Percentiles rank a stretch among this genome's conserved stretches.
Conservation (phyloP, 352 stramenopile species). For the Phytophthora megakarya region DNA sequence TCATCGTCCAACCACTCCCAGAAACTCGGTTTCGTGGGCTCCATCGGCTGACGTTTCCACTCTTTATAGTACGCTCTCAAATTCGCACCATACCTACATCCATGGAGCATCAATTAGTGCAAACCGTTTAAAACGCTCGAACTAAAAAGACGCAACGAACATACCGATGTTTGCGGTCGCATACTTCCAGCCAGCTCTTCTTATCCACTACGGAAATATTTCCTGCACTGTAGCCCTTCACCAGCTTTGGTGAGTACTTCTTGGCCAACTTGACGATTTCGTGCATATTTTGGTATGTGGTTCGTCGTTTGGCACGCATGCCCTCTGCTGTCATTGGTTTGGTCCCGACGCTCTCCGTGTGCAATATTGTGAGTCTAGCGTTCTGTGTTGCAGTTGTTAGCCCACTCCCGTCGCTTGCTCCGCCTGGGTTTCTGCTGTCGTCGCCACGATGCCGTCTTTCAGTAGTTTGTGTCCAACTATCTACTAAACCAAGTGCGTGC, state of each 20-base stretch:
- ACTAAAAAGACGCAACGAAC: conserved; percentile 23
- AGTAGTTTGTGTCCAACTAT: conserved; percentile 43
- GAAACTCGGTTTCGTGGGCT: conserved; percentile 77
- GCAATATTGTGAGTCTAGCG: conserved; percentile 4
- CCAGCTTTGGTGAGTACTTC: conserved; percentile 89
- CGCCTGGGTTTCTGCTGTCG: conserved; percentile 39
- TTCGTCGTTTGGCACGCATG: conserved; percentile 79
- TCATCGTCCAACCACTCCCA: conserved; percentile 91
- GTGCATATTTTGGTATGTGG: conserved; percentile 87
- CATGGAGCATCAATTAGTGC: conserved; percentile 2
- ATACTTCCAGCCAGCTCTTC: conserved; percentile 90
- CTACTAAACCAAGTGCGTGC: conserved; percentile 34
- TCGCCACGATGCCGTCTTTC: conserved; percentile 50
- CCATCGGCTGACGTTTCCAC: conserved; percentile 89
- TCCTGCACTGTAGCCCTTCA: conserved; percentile 87
- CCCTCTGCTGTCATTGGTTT: conserved; percentile 68
- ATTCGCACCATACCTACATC: conserved; percentile 94
- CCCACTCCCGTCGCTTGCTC: conserved; percentile 55
- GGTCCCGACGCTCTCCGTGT: conserved; percentile 8
- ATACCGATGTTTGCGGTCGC: conserved; percentile 84
- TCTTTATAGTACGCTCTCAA: conserved; percentile 97
- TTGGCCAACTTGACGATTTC: conserved; percentile 89
- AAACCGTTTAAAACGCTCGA: background rate
- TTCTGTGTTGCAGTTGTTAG: conserved; percentile 32
- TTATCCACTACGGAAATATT: conserved; percentile 93